Percentiles rank a stretch among this genome's conserved stretches.
phyloP scores from a whole-genome alignment of 2,329 filamentous ascomycete genomes.

The Fusarium sp. region DNA sequence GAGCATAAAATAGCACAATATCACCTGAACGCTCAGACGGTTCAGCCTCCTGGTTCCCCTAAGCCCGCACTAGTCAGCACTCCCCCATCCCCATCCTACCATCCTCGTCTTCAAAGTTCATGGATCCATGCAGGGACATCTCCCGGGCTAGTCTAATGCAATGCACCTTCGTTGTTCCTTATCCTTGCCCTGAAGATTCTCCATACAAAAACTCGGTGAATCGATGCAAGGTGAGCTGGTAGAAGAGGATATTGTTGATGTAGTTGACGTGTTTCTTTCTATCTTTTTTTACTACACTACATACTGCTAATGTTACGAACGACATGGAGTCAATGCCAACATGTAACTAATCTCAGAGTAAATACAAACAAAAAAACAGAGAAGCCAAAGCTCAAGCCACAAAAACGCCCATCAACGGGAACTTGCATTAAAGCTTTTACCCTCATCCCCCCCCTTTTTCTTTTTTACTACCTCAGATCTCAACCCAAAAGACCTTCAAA shows the following conservation, averaged over 20 bases:
- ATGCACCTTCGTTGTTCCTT: slow-evolving; percentile 28
- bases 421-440: slow-evolving; percentile 5
- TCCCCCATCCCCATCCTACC: too few relatives aligned
- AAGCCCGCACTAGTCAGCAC: slow-evolving; percentile 12
- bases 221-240: background rate
- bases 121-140: slow-evolving; percentile 25
- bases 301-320: too few relatives aligned
- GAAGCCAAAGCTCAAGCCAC: slow-evolving; percentile 30
- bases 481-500: background rate
- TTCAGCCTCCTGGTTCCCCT: slow-evolving; percentile 20
- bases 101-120: background rate
- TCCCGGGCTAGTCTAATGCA: slow-evolving; percentile 34
- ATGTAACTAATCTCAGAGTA: slow-evolving; percentile 1
- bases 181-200: background rate
- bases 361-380: slow-evolving; percentile 2
- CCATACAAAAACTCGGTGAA: slow-evolving; percentile 5
- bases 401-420: slow-evolving; percentile 22
- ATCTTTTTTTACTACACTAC: background rate
- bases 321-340: too few relatives aligned
- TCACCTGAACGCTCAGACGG: slow-evolving; percentile 5
- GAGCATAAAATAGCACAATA: slow-evolving; percentile 6
- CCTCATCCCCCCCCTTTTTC: background rate
- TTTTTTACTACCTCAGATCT: background rate
- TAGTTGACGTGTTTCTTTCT: background rate
- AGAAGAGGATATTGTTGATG: background rate